These are phyloP conservation scores for Epipyxis sp. DNA, from an alignment of 108 stramenopile species.

Conservation along the genomic window DNA sequence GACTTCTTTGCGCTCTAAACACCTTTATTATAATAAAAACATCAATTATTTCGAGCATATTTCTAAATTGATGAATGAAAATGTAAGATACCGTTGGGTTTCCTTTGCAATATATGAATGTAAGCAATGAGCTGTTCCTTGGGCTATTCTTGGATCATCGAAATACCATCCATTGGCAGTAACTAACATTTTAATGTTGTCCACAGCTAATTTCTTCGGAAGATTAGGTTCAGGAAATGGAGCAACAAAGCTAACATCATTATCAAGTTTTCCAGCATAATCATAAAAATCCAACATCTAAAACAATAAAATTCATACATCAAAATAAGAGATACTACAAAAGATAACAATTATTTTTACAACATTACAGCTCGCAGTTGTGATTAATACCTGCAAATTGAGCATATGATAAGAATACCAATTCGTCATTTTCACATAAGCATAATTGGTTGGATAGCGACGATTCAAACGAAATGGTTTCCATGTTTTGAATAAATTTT, in stretches of 20 bases:
- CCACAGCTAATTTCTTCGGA: not conserved
- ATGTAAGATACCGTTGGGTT: not conserved
- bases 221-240: conserved; percentile 13
- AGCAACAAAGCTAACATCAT: conserved; percentile 9
- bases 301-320: too few species aligned
- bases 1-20: too few species aligned
- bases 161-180: not conserved
- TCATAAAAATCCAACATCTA: conserved; percentile 9
- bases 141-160: conserved; percentile 7
- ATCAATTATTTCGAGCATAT: too few species aligned
- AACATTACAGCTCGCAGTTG: too few species aligned
- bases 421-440: conserved; percentile 17
- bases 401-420: conserved; percentile 22
- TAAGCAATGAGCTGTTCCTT: not conserved
- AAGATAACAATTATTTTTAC: too few species aligned
- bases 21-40: too few species aligned
- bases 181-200: not conserved
- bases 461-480: conserved; percentile 10
- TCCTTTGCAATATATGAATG: not conserved
- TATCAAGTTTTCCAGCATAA: conserved; percentile 6
- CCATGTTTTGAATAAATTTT: conserved; percentile 7
- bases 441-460: conserved; percentile 27
- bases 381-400: not conserved
- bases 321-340: too few species aligned
- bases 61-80: not conserved